Percentiles rank a stretch among this genome's conserved stretches.
phyloP scores from a whole-genome alignment of 2,329 filamentous ascomycete genomes.

The Trichoderma polysporum region DNA sequence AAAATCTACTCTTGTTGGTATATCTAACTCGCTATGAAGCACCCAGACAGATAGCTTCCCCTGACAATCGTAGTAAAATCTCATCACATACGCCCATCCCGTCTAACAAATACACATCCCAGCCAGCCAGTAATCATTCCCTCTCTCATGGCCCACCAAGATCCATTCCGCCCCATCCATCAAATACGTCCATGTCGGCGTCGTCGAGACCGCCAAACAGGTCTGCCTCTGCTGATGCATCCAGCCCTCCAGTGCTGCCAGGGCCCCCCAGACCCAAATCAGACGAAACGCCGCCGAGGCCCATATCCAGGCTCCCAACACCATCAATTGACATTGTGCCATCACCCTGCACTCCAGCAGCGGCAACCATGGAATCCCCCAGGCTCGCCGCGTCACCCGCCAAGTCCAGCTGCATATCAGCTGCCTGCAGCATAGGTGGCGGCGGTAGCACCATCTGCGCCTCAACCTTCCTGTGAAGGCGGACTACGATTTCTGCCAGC shows the following conservation, averaged over 20 bases:
- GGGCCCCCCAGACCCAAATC: slow-evolving; percentile 41
- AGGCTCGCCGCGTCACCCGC: slow-evolving; percentile 40
- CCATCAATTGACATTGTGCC: slow-evolving; percentile 41
- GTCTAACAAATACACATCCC: background rate
- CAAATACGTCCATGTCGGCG: slow-evolving; percentile 47
- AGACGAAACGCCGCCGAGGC: slow-evolving; percentile 39
- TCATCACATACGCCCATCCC: background rate
- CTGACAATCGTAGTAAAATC: background rate
- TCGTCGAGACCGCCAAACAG: slow-evolving; percentile 42
- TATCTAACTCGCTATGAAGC: background rate
- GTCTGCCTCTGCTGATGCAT: slow-evolving; percentile 38
- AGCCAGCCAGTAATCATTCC: background rate
- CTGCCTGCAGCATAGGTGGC: slow-evolving; percentile 43
- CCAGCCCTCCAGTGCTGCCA: slow-evolving; percentile 33
- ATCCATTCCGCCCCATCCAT: slow-evolving; percentile 32
- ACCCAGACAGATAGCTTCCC: background rate
- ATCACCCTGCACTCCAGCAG: slow-evolving; percentile 42
- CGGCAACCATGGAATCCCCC: slow-evolving; percentile 45
- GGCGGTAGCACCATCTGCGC: slow-evolving; percentile 55
- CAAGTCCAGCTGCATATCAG: slow-evolving; percentile 43
- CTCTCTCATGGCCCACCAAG: background rate
- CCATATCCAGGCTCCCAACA: slow-evolving; percentile 48
- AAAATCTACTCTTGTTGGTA: background rate
- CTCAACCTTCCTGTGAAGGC: slow-evolving; percentile 64
- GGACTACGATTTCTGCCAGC: slow-evolving; percentile 61